These are phyloP conservation scores for Cladosporium phlei DNA, from an alignment of 2,329 filamentous ascomycete species.

Conservation along the genomic window DNA sequence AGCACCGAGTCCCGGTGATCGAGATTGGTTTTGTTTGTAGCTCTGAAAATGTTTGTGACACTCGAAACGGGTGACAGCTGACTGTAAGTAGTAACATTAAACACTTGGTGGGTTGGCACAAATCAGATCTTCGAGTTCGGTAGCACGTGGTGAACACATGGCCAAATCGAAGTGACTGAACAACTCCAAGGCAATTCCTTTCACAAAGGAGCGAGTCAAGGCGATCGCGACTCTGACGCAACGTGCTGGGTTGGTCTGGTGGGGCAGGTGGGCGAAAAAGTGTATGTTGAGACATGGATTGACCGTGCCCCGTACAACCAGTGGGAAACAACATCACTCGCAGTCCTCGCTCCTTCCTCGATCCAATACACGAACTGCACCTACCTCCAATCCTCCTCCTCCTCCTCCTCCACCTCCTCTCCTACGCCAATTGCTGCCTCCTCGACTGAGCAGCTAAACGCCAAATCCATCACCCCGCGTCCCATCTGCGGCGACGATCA, in stretches of 20 bases:
- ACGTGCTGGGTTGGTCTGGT: no score
- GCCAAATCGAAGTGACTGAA: no score
- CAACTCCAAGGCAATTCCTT: no score
- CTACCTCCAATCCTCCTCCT: neutral
- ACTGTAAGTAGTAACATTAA: no score
- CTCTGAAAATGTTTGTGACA: no score
- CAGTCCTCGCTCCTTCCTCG: neutral
- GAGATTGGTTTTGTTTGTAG: no score
- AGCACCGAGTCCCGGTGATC: slow-evolving; percentile 5
- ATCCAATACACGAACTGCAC: neutral
- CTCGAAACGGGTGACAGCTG: no score
- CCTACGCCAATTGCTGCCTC: neutral
- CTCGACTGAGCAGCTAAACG: neutral
- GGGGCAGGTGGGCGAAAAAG: slow-evolving; percentile 12
- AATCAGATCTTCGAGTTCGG: no score
- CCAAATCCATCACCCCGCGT: neutral
- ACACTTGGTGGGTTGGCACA: no score
- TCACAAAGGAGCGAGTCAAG: no score
- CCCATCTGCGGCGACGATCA: slow-evolving; percentile 10
- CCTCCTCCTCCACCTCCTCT: neutral
- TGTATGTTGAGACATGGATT: slow-evolving; percentile 9
- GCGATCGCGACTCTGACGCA: no score
- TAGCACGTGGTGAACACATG: no score
- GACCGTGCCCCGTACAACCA: neutral
- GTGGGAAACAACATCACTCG: neutral